Percentiles rank a stretch among this genome's conserved stretches.
Conservation (phyloP, 345 rosid genomes). For the Syzygium aqueum region DNA sequence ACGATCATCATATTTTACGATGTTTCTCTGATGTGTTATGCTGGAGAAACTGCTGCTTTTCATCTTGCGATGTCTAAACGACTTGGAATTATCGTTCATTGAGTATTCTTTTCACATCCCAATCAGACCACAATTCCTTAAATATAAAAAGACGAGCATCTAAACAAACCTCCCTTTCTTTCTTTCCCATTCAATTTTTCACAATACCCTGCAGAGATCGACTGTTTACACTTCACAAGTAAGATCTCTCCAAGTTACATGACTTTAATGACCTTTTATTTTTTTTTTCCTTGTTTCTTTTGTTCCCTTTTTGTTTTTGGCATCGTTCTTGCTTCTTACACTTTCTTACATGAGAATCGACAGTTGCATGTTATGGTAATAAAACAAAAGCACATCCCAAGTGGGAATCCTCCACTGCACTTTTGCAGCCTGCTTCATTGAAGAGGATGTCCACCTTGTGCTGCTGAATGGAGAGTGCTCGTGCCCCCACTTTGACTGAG, state of each 20-base stretch:
- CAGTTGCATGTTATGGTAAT: neutral
- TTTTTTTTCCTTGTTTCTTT: neutral
- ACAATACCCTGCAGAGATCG: constrained; percentile 22
- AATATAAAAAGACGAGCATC: neutral
- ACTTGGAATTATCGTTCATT: neutral
- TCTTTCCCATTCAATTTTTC: neutral
- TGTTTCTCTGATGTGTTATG: neutral
- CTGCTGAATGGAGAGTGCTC: constrained; percentile 27
- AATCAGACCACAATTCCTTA: neutral
- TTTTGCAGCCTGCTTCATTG: constrained; percentile 36
- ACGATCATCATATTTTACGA: neutral
- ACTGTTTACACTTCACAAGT: constrained; percentile 40
- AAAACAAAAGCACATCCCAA: neutral
- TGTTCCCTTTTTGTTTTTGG: neutral
- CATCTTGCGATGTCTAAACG: neutral
- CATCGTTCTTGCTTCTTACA: neutral
- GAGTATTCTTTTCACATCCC: neutral
- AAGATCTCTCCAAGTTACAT: constrained; percentile 22
- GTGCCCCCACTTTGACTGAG: constrained; percentile 94
- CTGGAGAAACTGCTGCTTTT: neutral
- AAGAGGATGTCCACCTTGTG: constrained; percentile 23
- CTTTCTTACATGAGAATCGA: neutral
- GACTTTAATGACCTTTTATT: neutral
- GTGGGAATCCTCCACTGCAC: constrained; percentile 4
- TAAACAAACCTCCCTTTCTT: neutral